Evolutionary conservation across 2,329 filamentous ascomycete species (phyloP).

Genomic region (Sarocladium brachiariae): DNA sequence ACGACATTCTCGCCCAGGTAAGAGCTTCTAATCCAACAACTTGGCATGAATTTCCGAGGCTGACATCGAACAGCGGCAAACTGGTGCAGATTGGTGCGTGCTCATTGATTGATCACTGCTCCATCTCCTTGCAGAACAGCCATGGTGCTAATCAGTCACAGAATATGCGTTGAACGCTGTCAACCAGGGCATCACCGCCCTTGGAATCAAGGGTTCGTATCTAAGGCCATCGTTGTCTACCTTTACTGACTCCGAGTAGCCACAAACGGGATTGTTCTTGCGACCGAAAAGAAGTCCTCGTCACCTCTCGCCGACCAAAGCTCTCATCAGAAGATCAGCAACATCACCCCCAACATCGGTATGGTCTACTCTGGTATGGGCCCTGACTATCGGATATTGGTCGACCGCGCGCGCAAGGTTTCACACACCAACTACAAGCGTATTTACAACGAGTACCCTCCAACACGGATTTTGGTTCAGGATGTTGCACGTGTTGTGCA

Average conservation of each 20-base stretch:
- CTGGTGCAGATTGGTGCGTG: constrained; percentile 84
- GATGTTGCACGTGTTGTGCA: constrained; percentile 98
- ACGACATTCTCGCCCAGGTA: constrained; percentile 99
- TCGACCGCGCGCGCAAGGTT: constrained; percentile 96
- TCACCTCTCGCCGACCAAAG: constrained; percentile 93
- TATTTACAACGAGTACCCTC: constrained; percentile 99
- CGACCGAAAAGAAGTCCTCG: constrained; percentile 98
- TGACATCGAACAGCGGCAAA: constrained; percentile 70
- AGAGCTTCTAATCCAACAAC: constrained; percentile 28
- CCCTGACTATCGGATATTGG: constrained; percentile 93
- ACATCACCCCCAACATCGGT: constrained; percentile 97
- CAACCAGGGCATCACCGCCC: constrained; percentile 96
- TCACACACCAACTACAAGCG: constrained; percentile 98
- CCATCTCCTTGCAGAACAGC: neutral
- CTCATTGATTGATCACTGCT: too few species aligned
- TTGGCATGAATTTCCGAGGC: constrained; percentile 22
- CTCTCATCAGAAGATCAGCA: constrained; percentile 93
- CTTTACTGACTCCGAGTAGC: constrained; percentile 45
- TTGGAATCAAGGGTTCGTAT: constrained; percentile 87
- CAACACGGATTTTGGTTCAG: constrained; percentile 96
- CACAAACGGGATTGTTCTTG: constrained; percentile 97
- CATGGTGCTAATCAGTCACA: constrained; percentile 31
- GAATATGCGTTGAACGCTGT: constrained; percentile 99
- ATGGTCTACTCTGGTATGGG: constrained; percentile 99
- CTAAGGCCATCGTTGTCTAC: neutral